phyloP scores from a whole-genome alignment of 352 stramenopile species.

The Globisporangium takayamanum region DNA sequence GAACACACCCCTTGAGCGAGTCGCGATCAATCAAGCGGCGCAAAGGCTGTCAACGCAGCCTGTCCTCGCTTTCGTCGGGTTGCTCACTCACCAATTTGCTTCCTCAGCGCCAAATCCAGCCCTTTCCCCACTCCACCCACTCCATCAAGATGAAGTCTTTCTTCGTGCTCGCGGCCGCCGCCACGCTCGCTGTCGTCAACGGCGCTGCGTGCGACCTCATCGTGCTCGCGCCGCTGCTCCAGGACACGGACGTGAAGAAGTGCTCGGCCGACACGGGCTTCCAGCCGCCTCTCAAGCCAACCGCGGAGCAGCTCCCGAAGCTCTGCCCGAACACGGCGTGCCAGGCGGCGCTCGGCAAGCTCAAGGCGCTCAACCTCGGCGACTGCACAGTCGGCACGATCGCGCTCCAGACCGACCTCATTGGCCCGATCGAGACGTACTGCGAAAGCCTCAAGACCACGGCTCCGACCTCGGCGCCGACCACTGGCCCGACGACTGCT shows the following conservation, averaged over 20 bases:
- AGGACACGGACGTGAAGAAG: not conserved
- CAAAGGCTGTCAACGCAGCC: too few species aligned
- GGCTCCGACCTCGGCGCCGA: not conserved
- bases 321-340: not conserved
- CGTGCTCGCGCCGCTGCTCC: not conserved
- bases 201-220: not conserved
- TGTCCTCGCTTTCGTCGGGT: not conserved
- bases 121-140: not conserved
- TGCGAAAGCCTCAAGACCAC: not conserved
- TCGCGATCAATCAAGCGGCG: too few species aligned
- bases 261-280: not conserved
- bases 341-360: not conserved
- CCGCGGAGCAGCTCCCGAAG: not conserved
- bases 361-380: conserved; percentile 2
- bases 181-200: conserved; percentile 3
- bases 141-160: conserved; percentile 13
- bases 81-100: conserved; percentile 29
- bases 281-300: not conserved
- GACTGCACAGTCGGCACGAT: not conserved
- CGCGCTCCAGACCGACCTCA: not conserved
- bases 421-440: not conserved
- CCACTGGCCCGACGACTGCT: not conserved
- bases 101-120: conserved; percentile 24
- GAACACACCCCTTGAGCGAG: too few species aligned
- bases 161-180: conserved; percentile 5